Percentiles rank a stretch among this genome's conserved stretches.
These are phyloP conservation scores for Prunella vulgaris DNA, from an alignment of 257 asterid species.

Conservation along the genomic window DNA sequence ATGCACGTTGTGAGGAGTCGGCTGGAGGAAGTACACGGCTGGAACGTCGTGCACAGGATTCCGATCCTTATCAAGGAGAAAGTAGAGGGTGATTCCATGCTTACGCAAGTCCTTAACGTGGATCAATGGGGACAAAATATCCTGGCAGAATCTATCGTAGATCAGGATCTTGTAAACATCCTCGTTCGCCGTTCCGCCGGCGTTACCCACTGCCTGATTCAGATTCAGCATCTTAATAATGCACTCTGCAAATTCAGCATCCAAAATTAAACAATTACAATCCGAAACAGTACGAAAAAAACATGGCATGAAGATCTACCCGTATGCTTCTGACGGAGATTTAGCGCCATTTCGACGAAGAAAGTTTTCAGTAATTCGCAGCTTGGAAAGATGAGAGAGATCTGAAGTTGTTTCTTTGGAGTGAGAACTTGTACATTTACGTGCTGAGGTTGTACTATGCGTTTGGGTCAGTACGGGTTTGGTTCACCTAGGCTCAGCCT, in stretches of 20 bases:
- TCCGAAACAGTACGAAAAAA: neutral
- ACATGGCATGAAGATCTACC: conserved; percentile 35
- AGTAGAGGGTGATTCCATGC: conserved; percentile 94
- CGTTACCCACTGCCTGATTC: conserved; percentile 68
- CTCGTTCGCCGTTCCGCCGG: conserved; percentile 75
- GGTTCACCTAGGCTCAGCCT: neutral
- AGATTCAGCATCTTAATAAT: conserved; percentile 93
- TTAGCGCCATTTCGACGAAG: conserved; percentile 57
- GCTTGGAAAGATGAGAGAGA: conserved; percentile 15
- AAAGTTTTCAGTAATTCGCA: conserved; percentile 7
- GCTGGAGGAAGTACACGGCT: conserved; percentile 84
- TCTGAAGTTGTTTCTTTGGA: conserved; percentile 11
- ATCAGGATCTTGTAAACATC: conserved; percentile 97
- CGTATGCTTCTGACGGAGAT: conserved; percentile 88
- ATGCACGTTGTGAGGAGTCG: conserved; percentile 67
- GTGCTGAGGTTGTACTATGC: conserved; percentile 14
- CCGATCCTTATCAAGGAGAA: conserved; percentile 94
- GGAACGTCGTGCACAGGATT: conserved; percentile 96
- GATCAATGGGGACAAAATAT: conserved; percentile 88
- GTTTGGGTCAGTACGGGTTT: neutral
- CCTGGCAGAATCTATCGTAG: conserved; percentile 91
- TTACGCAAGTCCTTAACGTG: conserved; percentile 96
- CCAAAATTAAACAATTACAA: neutral
- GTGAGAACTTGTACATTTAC: conserved; percentile 16
- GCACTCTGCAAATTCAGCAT: conserved; percentile 53